These are phyloP conservation scores for Trichoderma simmonsii DNA, from an alignment of 2,329 filamentous ascomycete species.

Conservation along the genomic window DNA sequence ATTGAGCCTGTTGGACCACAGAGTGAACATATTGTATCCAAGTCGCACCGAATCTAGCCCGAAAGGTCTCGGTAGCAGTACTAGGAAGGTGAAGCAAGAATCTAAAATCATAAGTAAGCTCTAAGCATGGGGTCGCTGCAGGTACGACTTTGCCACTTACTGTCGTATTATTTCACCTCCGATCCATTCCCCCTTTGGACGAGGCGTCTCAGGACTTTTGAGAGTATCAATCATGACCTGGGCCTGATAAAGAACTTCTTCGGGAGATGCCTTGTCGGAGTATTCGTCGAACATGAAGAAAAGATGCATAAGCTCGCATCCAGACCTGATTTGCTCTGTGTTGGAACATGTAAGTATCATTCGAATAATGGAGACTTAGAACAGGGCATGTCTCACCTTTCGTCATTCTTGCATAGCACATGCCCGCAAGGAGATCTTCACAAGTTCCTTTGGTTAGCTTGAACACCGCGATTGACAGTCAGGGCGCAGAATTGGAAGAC, in stretches of 20 bases:
- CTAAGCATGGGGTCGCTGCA: background rate
- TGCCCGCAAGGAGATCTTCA: background rate
- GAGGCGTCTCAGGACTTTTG: background rate
- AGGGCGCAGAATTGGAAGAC: background rate
- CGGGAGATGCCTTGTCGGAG: background rate
- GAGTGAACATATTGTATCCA: background rate
- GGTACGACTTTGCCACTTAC: background rate
- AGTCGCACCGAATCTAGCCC: background rate
- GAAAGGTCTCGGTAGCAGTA: background rate
- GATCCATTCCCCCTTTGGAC: background rate
- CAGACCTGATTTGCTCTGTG: background rate
- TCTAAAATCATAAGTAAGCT: background rate
- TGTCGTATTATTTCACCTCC: background rate
- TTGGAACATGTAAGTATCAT: background rate
- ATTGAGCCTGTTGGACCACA: background rate
- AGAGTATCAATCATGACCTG: background rate
- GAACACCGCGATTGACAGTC: background rate
- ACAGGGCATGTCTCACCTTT: background rate
- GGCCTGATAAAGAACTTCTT: background rate
- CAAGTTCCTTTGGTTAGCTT: background rate
- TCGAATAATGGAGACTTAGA: background rate
- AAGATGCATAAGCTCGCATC: background rate
- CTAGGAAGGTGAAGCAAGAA: background rate
- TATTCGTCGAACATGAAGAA: background rate
- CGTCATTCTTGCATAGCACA: background rate